These are phyloP conservation scores for Juglanconis juglandina DNA, from an alignment of 2,329 filamentous ascomycete genomes.

Conservation along the genomic window DNA sequence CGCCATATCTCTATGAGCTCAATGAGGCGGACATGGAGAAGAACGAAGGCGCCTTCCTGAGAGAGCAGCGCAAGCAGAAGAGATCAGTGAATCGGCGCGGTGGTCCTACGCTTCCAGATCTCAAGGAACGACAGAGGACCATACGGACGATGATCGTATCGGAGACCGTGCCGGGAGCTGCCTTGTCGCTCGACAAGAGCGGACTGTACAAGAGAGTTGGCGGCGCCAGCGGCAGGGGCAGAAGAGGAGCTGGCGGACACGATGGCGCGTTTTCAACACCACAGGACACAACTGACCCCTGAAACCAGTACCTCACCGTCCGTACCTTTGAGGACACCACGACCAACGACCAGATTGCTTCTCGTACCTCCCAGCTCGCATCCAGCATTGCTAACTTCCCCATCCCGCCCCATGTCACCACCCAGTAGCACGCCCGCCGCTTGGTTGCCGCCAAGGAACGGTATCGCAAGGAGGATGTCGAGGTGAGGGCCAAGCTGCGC, in stretches of 20 bases:
- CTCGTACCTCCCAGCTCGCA: too few species aligned
- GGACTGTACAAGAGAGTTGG: slow-evolving; percentile 78
- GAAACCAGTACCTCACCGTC: too few species aligned
- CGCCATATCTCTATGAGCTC: slow-evolving; percentile 89
- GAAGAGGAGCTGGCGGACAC: slow-evolving; percentile 34
- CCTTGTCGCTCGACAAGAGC: slow-evolving; percentile 74
- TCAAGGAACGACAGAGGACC: slow-evolving; percentile 90
- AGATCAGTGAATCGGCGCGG: slow-evolving; percentile 90
- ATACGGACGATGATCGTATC: slow-evolving; percentile 91
- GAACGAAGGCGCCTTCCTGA: slow-evolving; percentile 86
- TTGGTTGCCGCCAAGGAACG: too few species aligned
- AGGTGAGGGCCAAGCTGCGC: too few species aligned
- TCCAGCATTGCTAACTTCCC: too few species aligned
- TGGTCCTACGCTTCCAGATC: slow-evolving; percentile 88
- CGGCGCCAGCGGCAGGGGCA: slow-evolving; percentile 51
- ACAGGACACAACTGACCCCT: too few species aligned
- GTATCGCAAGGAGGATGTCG: too few species aligned
- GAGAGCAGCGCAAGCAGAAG: slow-evolving; percentile 92
- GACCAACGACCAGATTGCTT: too few species aligned
- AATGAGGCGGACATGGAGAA: slow-evolving; percentile 86
- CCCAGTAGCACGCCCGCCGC: too few species aligned
- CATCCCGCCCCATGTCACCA: too few species aligned
- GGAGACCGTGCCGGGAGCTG: slow-evolving; percentile 85
- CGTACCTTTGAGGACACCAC: too few species aligned
- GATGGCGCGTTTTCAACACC: too few species aligned